Conservation (phyloP, 441 rosid genomes). For the Breynia disticha region DNA sequence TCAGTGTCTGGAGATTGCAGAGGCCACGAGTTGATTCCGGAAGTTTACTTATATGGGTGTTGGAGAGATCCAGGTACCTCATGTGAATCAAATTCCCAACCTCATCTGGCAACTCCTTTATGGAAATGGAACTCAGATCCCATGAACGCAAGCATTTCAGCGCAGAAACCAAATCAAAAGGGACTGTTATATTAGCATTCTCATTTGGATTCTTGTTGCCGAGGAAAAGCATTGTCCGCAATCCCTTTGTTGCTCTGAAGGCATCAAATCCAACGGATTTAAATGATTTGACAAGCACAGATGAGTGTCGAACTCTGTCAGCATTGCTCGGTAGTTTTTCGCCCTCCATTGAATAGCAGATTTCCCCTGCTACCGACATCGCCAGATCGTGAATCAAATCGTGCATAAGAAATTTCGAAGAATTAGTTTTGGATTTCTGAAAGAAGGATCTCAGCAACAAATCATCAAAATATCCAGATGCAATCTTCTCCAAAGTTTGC, state of each 20-base stretch:
- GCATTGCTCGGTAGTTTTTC: neutral
- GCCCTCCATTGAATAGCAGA: constrained; percentile 12
- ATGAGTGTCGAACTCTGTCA: constrained; percentile 9
- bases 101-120: constrained; percentile 14
- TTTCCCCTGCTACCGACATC: constrained; percentile 14
- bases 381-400: constrained; percentile 28
- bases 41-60: constrained; percentile 14
- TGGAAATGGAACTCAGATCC: constrained; percentile 8
- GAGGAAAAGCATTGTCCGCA: constrained; percentile 20
- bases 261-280: constrained; percentile 9
- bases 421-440: constrained; percentile 11
- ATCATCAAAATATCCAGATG: constrained; percentile 21
- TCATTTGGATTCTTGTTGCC: constrained; percentile 1
- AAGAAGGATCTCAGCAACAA: constrained; percentile 25
- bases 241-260: neutral
- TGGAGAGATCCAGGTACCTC: constrained; percentile 25
- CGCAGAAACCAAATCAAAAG: constrained; percentile 12
- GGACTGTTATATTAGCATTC: constrained; percentile 3
- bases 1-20: constrained; percentile 25
- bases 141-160: constrained; percentile 7
- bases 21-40: constrained; percentile 23
- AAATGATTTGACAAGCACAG: neutral
- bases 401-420: constrained; percentile 21
- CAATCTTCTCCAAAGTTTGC: constrained; percentile 16
- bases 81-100: constrained; percentile 22